Conservation (phyloP, 495 filamentous ascomycete genomes). For the Talaromyces thailandensis region DNA sequence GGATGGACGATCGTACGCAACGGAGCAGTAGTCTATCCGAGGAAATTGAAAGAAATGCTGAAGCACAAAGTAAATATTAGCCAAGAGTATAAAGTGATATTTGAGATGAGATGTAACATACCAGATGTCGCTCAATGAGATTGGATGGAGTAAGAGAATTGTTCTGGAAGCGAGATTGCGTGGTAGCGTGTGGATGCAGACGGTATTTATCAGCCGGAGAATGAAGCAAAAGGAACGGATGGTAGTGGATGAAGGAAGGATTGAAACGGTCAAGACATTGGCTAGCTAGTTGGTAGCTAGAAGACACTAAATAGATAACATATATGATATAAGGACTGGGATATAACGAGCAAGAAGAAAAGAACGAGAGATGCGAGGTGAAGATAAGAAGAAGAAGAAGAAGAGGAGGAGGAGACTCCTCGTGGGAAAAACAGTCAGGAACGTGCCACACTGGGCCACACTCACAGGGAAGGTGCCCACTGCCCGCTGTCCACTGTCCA, state of each 20-base stretch:
- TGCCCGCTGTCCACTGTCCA: not conserved
- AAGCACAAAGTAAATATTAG: not conserved
- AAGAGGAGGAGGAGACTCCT: not conserved
- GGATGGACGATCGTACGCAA: not conserved
- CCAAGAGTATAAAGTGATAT: not conserved
- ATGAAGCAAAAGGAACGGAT: not conserved
- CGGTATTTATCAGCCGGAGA: not conserved
- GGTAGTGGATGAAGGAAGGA: not conserved
- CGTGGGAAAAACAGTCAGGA: constrained; percentile 8
- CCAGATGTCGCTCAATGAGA: not conserved
- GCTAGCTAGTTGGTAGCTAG: not conserved
- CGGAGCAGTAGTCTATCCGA: not conserved
- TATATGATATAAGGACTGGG: constrained; percentile 4
- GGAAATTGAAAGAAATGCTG: not conserved
- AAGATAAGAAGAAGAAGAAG: constrained; percentile 9
- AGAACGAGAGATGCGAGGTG: not conserved
- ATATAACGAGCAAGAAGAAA: constrained; percentile 4
- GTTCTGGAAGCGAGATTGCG: not conserved
- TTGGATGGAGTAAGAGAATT: not conserved
- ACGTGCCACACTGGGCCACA: not conserved
- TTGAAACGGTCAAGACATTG: not conserved
- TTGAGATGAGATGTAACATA: not conserved
- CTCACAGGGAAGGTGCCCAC: not conserved
- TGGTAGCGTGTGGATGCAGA: not conserved
- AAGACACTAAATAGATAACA: not conserved